Evolutionary conservation across 352 stramenopile species (phyloP).

Genomic region (Phytophthora melonis): DNA sequence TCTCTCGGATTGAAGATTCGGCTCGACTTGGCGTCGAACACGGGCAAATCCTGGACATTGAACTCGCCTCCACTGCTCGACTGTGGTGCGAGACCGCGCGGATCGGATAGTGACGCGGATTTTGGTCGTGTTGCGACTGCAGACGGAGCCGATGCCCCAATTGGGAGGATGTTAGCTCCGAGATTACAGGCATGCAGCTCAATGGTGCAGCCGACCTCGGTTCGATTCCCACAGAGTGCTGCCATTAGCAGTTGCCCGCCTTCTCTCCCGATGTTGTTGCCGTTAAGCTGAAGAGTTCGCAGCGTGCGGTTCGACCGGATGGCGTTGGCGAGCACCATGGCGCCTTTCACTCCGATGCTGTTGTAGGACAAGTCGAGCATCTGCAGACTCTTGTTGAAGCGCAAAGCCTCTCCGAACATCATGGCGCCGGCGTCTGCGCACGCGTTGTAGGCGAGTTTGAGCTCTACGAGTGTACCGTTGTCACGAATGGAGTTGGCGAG

Average conservation of each 20-base stretch:
- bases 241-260: conserved; percentile 75
- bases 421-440: conserved; percentile 79
- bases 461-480: conserved; percentile 71
- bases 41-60: conserved; percentile 45
- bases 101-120: not conserved
- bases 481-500: conserved; percentile 70
- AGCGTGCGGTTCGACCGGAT: conserved; percentile 70
- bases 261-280: conserved; percentile 79
- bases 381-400: conserved; percentile 67
- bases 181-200: conserved; percentile 76
- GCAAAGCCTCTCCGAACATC: conserved; percentile 79
- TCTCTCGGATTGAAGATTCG: conserved; percentile 79
- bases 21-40: conserved; percentile 49
- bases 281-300: conserved; percentile 72
- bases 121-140: not conserved
- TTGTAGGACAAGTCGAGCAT: conserved; percentile 82
- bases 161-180: conserved; percentile 35
- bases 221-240: conserved; percentile 67
- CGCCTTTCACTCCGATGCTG: conserved; percentile 77
- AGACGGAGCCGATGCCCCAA: conserved; percentile 5
- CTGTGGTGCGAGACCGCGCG: not conserved
- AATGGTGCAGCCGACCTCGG: conserved; percentile 61
- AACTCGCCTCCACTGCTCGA: conserved; percentile 22
- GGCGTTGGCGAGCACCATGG: conserved; percentile 74
- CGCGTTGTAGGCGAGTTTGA: conserved; percentile 82